phyloP scores from a whole-genome alignment of 306 rosid genomes.

The Gillenia trifoliata region DNA sequence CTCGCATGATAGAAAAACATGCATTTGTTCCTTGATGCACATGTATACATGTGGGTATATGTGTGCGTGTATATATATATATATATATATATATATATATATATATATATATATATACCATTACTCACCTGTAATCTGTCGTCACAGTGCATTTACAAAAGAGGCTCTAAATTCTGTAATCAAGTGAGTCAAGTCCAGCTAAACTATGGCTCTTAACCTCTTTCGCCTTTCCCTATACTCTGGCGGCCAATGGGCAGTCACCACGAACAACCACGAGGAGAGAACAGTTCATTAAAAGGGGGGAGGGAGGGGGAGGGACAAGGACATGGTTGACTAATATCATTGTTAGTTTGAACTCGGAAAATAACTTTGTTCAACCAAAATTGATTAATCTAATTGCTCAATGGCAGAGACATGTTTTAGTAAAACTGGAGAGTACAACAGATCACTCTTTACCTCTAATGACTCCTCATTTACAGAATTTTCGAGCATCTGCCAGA shows the following conservation, averaged over 20 bases:
- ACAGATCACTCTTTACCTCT: background rate
- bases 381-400: background rate
- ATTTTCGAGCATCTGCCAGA: background rate
- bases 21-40: slow-evolving; percentile 22
- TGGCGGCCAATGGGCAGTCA: background rate
- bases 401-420: background rate
- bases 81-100: no score
- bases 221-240: background rate
- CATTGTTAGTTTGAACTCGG: background rate
- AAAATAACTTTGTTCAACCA: background rate
- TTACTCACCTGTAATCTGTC: background rate
- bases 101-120: no score
- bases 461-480: background rate
- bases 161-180: background rate
- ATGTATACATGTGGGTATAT: slow-evolving; percentile 34
- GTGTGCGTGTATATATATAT: no score
- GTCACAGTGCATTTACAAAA: background rate
- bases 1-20: slow-evolving; percentile 1
- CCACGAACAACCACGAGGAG: background rate
- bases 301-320: background rate
- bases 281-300: background rate
- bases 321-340: background rate
- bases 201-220: no score
- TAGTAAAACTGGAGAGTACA: background rate
- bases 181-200: background rate